A percentile compares a stretch with the other conserved stretches of the same genome.
Evolutionary conservation across 148 eudicot genomes (phyloP).

Genomic region (Selenicereus undatus): DNA sequence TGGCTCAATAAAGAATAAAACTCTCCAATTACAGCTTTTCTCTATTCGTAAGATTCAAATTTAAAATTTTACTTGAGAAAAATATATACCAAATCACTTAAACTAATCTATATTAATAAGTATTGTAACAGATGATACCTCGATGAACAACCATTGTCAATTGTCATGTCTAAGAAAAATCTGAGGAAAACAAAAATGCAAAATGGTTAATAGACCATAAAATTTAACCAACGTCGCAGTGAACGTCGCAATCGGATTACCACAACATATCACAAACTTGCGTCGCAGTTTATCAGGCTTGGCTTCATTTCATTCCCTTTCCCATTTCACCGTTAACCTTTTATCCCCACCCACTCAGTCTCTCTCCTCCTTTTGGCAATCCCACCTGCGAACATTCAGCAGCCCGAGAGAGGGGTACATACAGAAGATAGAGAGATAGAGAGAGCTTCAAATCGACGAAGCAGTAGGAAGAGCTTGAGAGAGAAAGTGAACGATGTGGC

Average conservation of each 20-base stretch:
- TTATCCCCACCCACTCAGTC: neutral
- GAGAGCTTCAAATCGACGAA: neutral
- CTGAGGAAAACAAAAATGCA: too few relatives aligned
- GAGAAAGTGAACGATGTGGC: constrained; percentile 56
- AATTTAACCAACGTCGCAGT: neutral
- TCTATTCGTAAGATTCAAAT: too few relatives aligned
- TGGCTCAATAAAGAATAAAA: too few relatives aligned
- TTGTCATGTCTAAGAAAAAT: too few relatives aligned
- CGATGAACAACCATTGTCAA: too few relatives aligned
- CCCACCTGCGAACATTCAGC: neutral
- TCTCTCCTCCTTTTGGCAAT: neutral
- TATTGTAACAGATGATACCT: too few relatives aligned
- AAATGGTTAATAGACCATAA: neutral
- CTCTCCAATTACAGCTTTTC: too few relatives aligned
- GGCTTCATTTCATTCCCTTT: neutral
- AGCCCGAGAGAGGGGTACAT: neutral
- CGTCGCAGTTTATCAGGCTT: neutral
- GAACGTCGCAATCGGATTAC: neutral
- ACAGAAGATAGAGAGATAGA: constrained; percentile 14
- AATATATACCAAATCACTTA: too few relatives aligned
- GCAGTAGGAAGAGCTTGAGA: neutral
- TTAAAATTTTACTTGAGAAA: too few relatives aligned
- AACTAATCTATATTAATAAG: too few relatives aligned
- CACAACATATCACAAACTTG: neutral
- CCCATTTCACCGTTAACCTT: neutral